phyloP scores from a whole-genome alignment of 257 asterid species.

The Capsicum pubescens region DNA sequence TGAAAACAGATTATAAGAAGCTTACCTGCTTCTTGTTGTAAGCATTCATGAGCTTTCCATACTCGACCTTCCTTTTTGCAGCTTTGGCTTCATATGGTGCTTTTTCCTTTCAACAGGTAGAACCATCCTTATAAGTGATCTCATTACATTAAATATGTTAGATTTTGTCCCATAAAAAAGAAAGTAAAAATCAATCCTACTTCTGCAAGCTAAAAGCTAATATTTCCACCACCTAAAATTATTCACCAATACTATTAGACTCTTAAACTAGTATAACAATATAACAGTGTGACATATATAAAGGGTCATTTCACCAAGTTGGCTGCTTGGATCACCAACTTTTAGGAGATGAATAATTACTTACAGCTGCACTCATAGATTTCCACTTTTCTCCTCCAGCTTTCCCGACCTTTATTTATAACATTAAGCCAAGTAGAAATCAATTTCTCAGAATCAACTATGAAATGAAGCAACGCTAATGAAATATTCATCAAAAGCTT shows the following conservation, averaged over 20 bases:
- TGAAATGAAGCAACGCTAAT: constrained; percentile 6
- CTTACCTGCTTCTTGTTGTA: constrained; percentile 86
- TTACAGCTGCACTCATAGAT: constrained; percentile 78
- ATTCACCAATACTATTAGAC: not conserved
- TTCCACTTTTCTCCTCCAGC: constrained; percentile 99
- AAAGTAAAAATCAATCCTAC: not conserved
- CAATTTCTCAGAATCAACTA: constrained; percentile 20
- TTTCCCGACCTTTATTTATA: constrained; percentile 75
- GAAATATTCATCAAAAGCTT: constrained; percentile 36
- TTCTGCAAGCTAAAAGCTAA: not conserved
- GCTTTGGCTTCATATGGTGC: constrained; percentile 98
- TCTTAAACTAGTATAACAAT: not conserved
- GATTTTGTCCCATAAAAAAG: not conserved
- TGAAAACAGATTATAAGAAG: not conserved
- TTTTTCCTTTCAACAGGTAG: constrained; percentile 65
- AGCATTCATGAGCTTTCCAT: constrained; percentile 77
- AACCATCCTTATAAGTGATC: not conserved
- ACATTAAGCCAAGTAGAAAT: constrained; percentile 24
- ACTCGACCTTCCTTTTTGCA: constrained; percentile 78
- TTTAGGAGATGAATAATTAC: constrained; percentile 34
- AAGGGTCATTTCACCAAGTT: not conserved
- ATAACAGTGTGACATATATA: not conserved
- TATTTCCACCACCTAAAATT: not conserved
- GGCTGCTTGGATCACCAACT: not conserved
- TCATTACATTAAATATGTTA: not conserved